phyloP scores from a whole-genome alignment of 108 stramenopile species.

The Nitzschia sp. region DNA sequence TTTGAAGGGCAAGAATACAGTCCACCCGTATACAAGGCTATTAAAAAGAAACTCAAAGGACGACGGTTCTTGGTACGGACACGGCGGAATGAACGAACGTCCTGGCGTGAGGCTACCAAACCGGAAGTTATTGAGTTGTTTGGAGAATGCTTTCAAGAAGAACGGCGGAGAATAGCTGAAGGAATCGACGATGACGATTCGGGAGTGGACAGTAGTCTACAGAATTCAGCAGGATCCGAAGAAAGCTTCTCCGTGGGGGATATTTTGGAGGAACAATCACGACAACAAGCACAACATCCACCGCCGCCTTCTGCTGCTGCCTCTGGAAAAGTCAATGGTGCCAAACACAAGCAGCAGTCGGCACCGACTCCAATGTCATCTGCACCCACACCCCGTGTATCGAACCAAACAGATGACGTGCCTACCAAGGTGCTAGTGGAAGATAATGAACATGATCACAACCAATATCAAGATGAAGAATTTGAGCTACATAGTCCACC shows the following conservation, averaged over 20 bases:
- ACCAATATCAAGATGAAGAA: background rate
- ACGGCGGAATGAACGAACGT: slow-evolving; percentile 8
- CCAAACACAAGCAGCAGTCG: background rate
- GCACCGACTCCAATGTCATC: slow-evolving; percentile 4
- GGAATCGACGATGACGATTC: slow-evolving; percentile 33
- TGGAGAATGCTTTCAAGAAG: slow-evolving; percentile 29
- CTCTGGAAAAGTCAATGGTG: background rate
- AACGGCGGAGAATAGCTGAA: slow-evolving; percentile 8
- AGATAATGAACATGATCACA: background rate
- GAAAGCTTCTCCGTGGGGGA: slow-evolving; percentile 6
- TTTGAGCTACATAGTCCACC: background rate
- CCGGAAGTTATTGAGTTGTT: slow-evolving; percentile 26
- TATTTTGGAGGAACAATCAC: slow-evolving; percentile 3
- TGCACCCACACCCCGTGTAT: slow-evolving; percentile 7
- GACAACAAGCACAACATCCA: background rate
- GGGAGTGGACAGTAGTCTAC: slow-evolving; percentile 26
- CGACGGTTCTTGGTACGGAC: slow-evolving; percentile 30
- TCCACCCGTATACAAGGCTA: slow-evolving; percentile 29
- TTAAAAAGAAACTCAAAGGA: slow-evolving; percentile 28
- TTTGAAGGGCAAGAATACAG: slow-evolving; percentile 17
- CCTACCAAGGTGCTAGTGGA: too few relatives aligned
- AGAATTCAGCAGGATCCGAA: slow-evolving; percentile 30
- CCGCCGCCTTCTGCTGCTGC: background rate
- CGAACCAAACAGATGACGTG: too few relatives aligned
- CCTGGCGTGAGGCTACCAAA: slow-evolving; percentile 40